These are phyloP conservation scores for Exserohilum turcica DNA, from an alignment of 2,329 filamentous ascomycete species.

Conservation along the genomic window DNA sequence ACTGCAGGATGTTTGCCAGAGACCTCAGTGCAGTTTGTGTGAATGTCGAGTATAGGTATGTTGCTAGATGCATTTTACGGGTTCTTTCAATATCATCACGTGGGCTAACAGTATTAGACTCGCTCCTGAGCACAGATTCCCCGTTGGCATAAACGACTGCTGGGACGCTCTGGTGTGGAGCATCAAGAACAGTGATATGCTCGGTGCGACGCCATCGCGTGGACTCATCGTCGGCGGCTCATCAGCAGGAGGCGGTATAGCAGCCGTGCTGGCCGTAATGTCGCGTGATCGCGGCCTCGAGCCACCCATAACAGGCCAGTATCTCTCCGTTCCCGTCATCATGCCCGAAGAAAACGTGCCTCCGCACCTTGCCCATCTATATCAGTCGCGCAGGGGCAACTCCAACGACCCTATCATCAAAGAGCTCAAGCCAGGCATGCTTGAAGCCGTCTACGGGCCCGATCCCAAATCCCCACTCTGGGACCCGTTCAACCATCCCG, in stretches of 20 bases:
- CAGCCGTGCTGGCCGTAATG: constrained; percentile 54
- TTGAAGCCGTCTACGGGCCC: constrained; percentile 31
- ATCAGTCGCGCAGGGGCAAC: constrained; percentile 45
- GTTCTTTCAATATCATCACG: background rate
- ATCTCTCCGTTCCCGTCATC: constrained; percentile 55
- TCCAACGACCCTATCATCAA: constrained; percentile 32
- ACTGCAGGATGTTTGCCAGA: constrained; percentile 48
- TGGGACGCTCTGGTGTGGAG: constrained; percentile 55
- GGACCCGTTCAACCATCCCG: constrained; percentile 42
- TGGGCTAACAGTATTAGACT: constrained; percentile 39
- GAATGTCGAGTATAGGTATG: constrained; percentile 56
- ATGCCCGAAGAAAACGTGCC: constrained; percentile 51
- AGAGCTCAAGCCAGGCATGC: constrained; percentile 9
- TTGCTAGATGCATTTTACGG: background rate
- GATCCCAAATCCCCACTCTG: constrained; percentile 37
- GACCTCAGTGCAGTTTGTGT: constrained; percentile 52
- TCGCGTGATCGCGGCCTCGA: constrained; percentile 49
- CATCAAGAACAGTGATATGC: constrained; percentile 27
- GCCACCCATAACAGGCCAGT: constrained; percentile 53
- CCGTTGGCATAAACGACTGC: constrained; percentile 55
- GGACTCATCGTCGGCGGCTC: constrained; percentile 59
- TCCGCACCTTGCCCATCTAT: constrained; percentile 47
- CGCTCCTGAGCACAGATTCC: constrained; percentile 59
- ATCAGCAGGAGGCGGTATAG: constrained; percentile 59
- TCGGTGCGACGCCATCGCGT: constrained; percentile 50